Base-by-base conservation (phyloP, 192 early-diverging fungal species). In the Linnemannia elongata region DNA sequence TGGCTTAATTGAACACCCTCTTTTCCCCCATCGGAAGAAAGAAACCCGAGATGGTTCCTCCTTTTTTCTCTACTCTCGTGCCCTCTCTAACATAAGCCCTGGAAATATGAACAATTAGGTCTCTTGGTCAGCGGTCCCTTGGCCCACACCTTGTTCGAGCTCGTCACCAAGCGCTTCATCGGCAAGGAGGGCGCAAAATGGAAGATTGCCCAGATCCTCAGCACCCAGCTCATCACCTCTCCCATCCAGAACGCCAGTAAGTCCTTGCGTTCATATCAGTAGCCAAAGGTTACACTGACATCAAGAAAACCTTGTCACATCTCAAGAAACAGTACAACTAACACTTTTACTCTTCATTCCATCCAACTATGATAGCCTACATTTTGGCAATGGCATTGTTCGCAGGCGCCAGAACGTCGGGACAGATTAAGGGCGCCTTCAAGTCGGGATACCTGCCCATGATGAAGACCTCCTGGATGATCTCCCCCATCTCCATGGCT, bases 211-310 rank as follows among this genome's bases (percentile, higher is more conserved):
- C 93, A 96, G 78, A 91, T 97, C 39, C 81, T 98, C 76, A 93
- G 91, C 42, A 89, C 93, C 72, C 95, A 96, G 83, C 85, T 98
- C 36, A 88, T 97, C 73, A 94, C 97, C 72, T 94, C 95, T 55
- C 97, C 97, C 27, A 96, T 97, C 76, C 94, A 95, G 86, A 97
- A 97, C 89, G 91, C 95, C 76, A 93, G 94, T 95, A 90, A 78
- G 89, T 78, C 20, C 33, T 42, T 74, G 2, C 33, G 18, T 13
- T 33, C 41, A 39, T 39, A 39, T 39, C 38, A 39, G 38, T 39
- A 39, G 38, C 38, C 1, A 39, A 39, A 39, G 38, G 38, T 6
- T 39, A 39, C 38, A 39, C 38, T 6, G 6, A 39, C 1, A 39
- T 39, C 38, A 6, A 39, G 38, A 39, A 39, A 39, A 1, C 38